Base-by-base conservation (phyloP, 805 yeast species). In the Spathaspora boniae region DNA sequence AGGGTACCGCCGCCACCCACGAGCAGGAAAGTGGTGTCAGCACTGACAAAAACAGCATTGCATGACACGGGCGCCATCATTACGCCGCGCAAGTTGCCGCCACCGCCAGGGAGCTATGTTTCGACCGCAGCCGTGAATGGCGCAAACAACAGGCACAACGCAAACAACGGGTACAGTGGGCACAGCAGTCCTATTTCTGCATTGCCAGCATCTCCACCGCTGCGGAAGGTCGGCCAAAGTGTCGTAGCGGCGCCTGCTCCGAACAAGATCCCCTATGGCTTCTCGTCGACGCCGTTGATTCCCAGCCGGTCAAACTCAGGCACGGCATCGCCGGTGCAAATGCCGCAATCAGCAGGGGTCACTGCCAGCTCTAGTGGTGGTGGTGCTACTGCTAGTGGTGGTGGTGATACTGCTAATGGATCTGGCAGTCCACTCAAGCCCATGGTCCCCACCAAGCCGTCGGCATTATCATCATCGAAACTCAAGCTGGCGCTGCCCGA, bases 391-490 rank as follows among this genome's bases (percentile, higher is more conserved):
- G n/a, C n/a, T n/a, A n/a, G n/a, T n/a, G n/a, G n/a, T n/a, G n/a
- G n/a, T n/a, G n/a, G n/a, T n/a, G n/a, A n/a, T n/a, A n/a, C n/a
- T n/a, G n/a, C n/a, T n/a, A n/a, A n/a, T n/a, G n/a, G n/a, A n/a
- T n/a, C n/a, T 5, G 24, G 22, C 7, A 39, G 38, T 12, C 28
- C 37, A n/a, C 34, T 45, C 5, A 56, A 54, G 27, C 70, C 70
- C n/a, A 31, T 61, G 42, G 54, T 64, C 9, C 70, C 71, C 5
- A 44, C 50, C 8, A 65, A 65, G 35, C 70, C 71, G 11, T 23
- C 51, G 9, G 27, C 59, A 8, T 51, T 63, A 20, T 29, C 53
- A 9, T 46, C 55, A 6, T 30, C 41, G 6, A 38, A 38, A 26
- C 29, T 37, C 14, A 40, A 36, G 9, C 16, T n/a, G n/a, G n/a